Conservation (phyloP, 2,329 filamentous ascomycete genomes). For the Fusarium nisikadoi region DNA sequence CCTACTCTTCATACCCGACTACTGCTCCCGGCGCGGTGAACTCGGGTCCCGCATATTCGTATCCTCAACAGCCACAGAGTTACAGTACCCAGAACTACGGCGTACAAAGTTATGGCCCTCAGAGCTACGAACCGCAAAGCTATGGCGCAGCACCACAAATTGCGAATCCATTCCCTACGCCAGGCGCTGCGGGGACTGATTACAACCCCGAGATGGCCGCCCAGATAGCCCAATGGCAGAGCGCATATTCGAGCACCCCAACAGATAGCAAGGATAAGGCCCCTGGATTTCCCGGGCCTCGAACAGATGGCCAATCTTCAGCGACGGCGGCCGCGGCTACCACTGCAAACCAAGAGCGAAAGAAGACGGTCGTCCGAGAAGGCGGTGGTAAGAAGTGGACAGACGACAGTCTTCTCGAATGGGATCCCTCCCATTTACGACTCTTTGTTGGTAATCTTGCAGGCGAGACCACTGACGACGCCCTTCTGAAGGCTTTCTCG, state of each 20-base stretch:
- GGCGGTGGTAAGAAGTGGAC: slow-evolving; percentile 95
- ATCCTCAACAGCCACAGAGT: slow-evolving; percentile 40
- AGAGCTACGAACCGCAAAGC: slow-evolving; percentile 45
- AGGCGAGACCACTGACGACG: slow-evolving; percentile 97
- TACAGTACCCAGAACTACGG: slow-evolving; percentile 50
- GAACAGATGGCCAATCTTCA: slow-evolving; percentile 53
- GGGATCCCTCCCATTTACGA: slow-evolving; percentile 94
- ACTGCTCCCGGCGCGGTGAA: slow-evolving; percentile 42
- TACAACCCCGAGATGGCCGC: slow-evolving; percentile 86
- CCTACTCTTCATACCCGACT: slow-evolving; percentile 53
- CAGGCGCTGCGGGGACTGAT: slow-evolving; percentile 56
- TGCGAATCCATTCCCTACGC: slow-evolving; percentile 81
- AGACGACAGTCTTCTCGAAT: slow-evolving; percentile 88
- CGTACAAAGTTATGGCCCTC: slow-evolving; percentile 42
- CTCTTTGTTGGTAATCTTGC: slow-evolving; percentile 97
- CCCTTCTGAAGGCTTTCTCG: slow-evolving; percentile 90
- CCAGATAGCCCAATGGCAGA: slow-evolving; percentile 95
- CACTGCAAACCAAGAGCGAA: slow-evolving; percentile 62
- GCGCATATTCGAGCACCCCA: slow-evolving; percentile 78
- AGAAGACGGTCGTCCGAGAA: slow-evolving; percentile 87
- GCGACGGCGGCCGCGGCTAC: slow-evolving; percentile 39
- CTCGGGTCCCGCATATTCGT: slow-evolving; percentile 42
- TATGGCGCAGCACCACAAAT: slow-evolving; percentile 72
- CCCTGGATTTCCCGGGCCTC: slow-evolving; percentile 45
- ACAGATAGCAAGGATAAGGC: slow-evolving; percentile 50